These are phyloP conservation scores for Hypholoma sublateritium DNA, from an alignment of 768 basidiomycete species.

Conservation along the genomic window DNA sequence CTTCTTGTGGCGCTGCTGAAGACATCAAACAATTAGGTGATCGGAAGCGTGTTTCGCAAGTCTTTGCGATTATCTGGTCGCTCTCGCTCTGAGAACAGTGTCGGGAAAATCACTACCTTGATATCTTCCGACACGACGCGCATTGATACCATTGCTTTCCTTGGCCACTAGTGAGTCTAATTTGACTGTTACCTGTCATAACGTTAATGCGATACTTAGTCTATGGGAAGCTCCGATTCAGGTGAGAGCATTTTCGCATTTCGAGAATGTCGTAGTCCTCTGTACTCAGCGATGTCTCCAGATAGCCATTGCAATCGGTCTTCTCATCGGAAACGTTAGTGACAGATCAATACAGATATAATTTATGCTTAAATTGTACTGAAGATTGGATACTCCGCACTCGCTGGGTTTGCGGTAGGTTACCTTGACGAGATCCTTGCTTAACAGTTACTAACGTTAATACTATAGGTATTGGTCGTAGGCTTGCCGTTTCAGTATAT, in stretches of 20 bases:
- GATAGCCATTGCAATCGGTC: constrained; percentile 58
- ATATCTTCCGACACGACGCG: constrained; percentile 63
- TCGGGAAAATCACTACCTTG: constrained; percentile 70
- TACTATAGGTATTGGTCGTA: constrained; percentile 9
- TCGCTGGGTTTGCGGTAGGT: constrained; percentile 54
- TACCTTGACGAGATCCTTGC: not conserved
- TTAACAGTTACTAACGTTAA: constrained; percentile 6
- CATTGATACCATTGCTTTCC: constrained; percentile 48
- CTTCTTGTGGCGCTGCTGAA: too few species aligned
- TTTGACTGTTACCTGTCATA: not conserved
- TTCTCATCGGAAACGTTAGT: constrained; percentile 58
- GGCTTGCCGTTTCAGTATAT: constrained; percentile 36
- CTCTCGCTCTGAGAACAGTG: constrained; percentile 55
- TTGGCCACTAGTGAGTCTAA: constrained; percentile 37
- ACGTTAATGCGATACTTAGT: constrained; percentile 26
- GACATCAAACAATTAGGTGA: constrained; percentile 25
- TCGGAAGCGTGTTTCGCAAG: constrained; percentile 60
- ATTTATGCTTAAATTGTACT: not conserved
- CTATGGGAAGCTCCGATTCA: constrained; percentile 65
- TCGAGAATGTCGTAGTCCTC: not conserved
- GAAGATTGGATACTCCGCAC: constrained; percentile 66
- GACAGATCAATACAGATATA: not conserved
- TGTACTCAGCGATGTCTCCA: constrained; percentile 14
- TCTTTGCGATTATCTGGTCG: constrained; percentile 65
- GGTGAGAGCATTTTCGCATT: constrained; percentile 21